Evolutionary conservation across 768 basidiomycete species (phyloP).

Genomic region (Suillus subaureus): DNA sequence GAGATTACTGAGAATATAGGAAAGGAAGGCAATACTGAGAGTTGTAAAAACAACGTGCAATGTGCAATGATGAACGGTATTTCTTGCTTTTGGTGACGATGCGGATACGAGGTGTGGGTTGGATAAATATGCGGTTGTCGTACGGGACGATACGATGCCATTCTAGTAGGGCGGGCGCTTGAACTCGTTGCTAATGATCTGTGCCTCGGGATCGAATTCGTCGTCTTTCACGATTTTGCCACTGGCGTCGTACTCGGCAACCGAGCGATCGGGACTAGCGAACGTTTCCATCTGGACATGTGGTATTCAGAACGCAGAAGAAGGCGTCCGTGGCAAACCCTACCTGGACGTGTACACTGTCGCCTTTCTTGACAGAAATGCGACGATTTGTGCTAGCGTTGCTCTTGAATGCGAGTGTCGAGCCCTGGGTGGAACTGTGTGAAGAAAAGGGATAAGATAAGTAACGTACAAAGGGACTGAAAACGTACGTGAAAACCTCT

Average conservation of each 20-base stretch:
- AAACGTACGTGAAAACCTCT: conserved; percentile 55
- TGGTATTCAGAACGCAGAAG: conserved; percentile 10
- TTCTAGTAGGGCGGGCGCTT: conserved; percentile 53
- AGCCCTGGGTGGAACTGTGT: conserved; percentile 44
- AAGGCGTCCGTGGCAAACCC: conserved; percentile 6
- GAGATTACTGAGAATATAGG: neutral
- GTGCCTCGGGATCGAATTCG: conserved; percentile 60
- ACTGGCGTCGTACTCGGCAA: conserved; percentile 56
- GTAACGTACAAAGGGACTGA: neutral
- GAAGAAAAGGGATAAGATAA: conserved; percentile 17
- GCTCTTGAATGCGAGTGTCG: conserved; percentile 63
- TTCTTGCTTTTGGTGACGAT: neutral
- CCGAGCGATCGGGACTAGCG: conserved; percentile 48
- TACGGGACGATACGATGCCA: neutral
- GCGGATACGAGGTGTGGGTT: neutral
- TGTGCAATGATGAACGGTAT: neutral
- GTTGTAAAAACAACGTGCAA: neutral
- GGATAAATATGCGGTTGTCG: conserved; percentile 1
- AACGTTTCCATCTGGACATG: conserved; percentile 67
- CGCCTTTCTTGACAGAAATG: conserved; percentile 39
- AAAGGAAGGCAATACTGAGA: neutral
- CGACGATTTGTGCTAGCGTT: conserved; percentile 30
- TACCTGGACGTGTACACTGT: conserved; percentile 67
- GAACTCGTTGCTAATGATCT: conserved; percentile 61
- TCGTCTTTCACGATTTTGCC: conserved; percentile 51